Evolutionary conservation across 805 yeast species (phyloP), one percentile per base, ranked within the genome.

Genomic region (Kodamaea lidongshanica): DNA sequence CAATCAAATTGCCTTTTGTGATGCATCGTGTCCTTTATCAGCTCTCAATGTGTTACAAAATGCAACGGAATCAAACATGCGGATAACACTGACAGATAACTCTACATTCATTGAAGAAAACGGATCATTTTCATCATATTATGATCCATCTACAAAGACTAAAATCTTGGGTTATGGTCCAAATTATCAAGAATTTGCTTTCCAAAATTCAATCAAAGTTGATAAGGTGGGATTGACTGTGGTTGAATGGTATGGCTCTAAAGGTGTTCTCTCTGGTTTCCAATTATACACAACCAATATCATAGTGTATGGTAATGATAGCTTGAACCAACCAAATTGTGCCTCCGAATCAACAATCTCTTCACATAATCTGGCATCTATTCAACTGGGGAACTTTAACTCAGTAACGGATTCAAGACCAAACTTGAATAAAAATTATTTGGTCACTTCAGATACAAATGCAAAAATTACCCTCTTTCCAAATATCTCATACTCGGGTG

Each of bases 11-110:
- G 50, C 58, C 10, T 59, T 60, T 48, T 92, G 98, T 63, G 95
- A 87, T 53, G 94, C 95, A 1, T 79, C 74, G 70, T 92, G 98
- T 55, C 94, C 96, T 1, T 60, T 89, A 15, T 56, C 69, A 1
- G 64, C 65, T 16, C 50, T 53, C 8, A 34, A 63, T 0, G 46
- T 52, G 3, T 50, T 79, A 27, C 23, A 45, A 9, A 45, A 58
- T 9, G 36, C 47, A 12, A 47, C 54, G 4, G 45, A 49, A 6
- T 19, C 28, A 1, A 55, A 56, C 30, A 30, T 26, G 3, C 15
- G 21, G n/a, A 51, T 6, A 48, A 60, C 28, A 2, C 34, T 40
- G 4, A 45, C 35, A 25, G 19, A 31, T 40, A 54, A 54, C 4
- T 54, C 63, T 4, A 50, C 55, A 23, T 42, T 67, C 23, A 45